phyloP scores from a whole-genome alignment of 176 grass and related monocot species.

The Ensete glaucum region DNA sequence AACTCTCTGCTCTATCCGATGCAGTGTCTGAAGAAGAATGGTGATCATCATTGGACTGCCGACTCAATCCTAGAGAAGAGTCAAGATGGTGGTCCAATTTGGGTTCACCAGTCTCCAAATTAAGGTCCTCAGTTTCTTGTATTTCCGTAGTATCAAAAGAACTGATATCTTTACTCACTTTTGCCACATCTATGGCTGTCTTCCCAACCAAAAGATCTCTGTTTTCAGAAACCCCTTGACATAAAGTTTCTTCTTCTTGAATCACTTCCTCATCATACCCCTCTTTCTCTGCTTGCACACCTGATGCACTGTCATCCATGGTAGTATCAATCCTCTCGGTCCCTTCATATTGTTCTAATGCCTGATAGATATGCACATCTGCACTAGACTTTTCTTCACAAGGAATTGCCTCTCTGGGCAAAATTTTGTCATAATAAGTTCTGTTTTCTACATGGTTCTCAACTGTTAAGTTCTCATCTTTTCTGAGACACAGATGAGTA shows the following conservation, averaged over 20 bases:
- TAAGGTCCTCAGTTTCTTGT: not conserved
- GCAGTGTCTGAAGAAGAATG: not conserved
- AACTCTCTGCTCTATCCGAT: conserved; percentile 42
- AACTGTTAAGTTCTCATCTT: conserved; percentile 15
- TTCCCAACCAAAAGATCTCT: conserved; percentile 11
- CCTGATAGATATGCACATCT: not conserved
- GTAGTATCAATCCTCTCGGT: not conserved
- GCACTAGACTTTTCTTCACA: conserved; percentile 12
- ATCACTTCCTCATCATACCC: not conserved
- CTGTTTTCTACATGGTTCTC: not conserved
- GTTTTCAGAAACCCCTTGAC: conserved; percentile 10
- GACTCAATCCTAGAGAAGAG: conserved; percentile 27
- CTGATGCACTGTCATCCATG: conserved; percentile 9
- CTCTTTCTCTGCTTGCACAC: not conserved
- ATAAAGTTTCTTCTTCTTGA: conserved; percentile 18
- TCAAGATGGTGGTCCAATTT: not conserved
- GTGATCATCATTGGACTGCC: conserved; percentile 2
- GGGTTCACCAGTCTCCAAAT: conserved; percentile 2
- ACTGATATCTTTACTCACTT: conserved; percentile 11
- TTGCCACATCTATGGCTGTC: not conserved
- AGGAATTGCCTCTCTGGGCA: not conserved
- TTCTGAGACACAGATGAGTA: not conserved
- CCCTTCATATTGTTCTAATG: conserved; percentile 13
- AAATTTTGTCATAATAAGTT: conserved; percentile 13
- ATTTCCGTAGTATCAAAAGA: conserved; percentile 1